phyloP scores from a whole-genome alignment of 2,329 filamentous ascomycete species.

The Fusarium sp. region DNA sequence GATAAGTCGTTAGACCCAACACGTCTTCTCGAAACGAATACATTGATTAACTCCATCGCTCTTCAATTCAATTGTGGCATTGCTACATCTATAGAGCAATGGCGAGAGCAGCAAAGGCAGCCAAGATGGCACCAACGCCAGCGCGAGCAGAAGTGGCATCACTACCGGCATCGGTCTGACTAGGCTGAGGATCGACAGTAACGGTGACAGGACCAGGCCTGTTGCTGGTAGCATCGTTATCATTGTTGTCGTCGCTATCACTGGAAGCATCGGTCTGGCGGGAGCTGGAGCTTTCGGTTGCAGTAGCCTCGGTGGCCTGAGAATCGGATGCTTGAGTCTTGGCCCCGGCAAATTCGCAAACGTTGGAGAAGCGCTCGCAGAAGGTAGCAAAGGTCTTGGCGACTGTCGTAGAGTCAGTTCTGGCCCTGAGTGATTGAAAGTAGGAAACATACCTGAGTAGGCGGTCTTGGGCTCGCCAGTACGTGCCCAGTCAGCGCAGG shows the following conservation, averaged over 20 bases:
- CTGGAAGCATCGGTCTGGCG: conserved; percentile 9
- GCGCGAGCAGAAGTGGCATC: conserved; percentile 36
- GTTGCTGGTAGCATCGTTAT: conserved; percentile 10
- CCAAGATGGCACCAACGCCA: conserved; percentile 40
- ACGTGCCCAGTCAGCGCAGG: conserved; percentile 48
- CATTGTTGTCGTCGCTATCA: neutral
- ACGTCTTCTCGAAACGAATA: conserved; percentile 11
- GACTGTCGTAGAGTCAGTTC: conserved; percentile 41
- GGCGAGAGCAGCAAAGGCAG: conserved; percentile 39
- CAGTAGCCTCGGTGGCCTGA: conserved; percentile 5
- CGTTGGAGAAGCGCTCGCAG: conserved; percentile 48
- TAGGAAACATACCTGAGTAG: conserved; percentile 42
- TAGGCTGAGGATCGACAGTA: conserved; percentile 30
- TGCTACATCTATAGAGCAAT: conserved; percentile 40
- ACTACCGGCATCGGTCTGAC: conserved; percentile 26
- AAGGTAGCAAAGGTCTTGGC: conserved; percentile 48
- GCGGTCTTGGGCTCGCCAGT: conserved; percentile 45
- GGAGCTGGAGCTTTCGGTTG: conserved; percentile 17
- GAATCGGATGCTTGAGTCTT: conserved; percentile 24
- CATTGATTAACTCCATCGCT: conserved; percentile 12
- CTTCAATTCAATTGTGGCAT: neutral
- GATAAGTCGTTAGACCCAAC: conserved; percentile 37
- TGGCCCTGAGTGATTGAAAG: neutral
- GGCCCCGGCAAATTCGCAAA: conserved; percentile 33
- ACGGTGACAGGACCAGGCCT: conserved; percentile 37